phyloP scores from a whole-genome alignment of 805 yeast species.

The Debaryomyces castellii region DNA sequence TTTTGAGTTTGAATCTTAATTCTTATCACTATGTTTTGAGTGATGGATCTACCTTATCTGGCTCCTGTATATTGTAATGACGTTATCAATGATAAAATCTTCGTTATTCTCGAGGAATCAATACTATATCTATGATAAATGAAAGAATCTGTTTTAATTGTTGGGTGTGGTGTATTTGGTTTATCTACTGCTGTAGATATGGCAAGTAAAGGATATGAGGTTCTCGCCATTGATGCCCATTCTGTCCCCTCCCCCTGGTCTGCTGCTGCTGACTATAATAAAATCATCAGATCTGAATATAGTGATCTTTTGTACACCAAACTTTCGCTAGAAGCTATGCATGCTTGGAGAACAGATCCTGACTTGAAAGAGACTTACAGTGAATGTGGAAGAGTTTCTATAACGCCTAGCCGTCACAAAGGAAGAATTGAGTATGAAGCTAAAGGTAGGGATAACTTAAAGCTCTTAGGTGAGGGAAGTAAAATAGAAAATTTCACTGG shows the following conservation, averaged over 20 bases:
- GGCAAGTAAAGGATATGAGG: slow-evolving; percentile 25
- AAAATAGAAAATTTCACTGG: slow-evolving; percentile 25
- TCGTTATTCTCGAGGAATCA: too few relatives aligned
- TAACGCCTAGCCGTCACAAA: slow-evolving; percentile 26
- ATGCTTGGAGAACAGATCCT: slow-evolving; percentile 36
- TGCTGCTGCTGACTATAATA: slow-evolving; percentile 50
- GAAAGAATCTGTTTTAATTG: slow-evolving; percentile 9
- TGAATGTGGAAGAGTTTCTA: slow-evolving; percentile 43
- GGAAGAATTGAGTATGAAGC: slow-evolving; percentile 40
- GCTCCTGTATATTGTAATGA: too few relatives aligned
- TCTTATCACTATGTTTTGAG: too few relatives aligned
- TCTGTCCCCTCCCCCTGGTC: slow-evolving; percentile 45
- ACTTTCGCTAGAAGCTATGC: slow-evolving; percentile 45
- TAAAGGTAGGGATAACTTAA: slow-evolving; percentile 33
- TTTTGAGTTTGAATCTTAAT: too few relatives aligned
- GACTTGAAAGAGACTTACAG: slow-evolving; percentile 30
- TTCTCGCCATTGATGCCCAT: slow-evolving; percentile 21
- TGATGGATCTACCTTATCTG: too few relatives aligned
- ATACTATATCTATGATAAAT: too few relatives aligned
- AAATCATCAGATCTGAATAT: slow-evolving; percentile 50
- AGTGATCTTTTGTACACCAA: slow-evolving; percentile 40
- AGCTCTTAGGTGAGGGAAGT: slow-evolving; percentile 18
- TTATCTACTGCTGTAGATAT: slow-evolving; percentile 43
- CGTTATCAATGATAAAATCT: too few relatives aligned
- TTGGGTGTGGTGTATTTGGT: slow-evolving; percentile 52